Conservation (phyloP, 306 rosid species). For the Cucumis cinereus region DNA sequence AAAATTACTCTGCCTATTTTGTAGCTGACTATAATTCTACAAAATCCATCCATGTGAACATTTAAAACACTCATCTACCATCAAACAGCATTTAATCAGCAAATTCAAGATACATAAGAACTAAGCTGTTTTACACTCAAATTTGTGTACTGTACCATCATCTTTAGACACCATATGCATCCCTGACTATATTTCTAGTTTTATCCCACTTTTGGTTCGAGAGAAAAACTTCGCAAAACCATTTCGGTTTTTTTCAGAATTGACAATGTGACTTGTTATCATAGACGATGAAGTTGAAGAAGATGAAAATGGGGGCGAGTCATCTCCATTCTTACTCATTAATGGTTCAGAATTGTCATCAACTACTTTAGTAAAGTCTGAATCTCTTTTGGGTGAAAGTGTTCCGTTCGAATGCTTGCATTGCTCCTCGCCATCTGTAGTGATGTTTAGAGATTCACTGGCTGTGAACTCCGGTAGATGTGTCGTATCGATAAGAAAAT, state of each 20-base stretch:
- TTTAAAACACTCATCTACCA: background rate
- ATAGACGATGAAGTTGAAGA: constrained; percentile 31
- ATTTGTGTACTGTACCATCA: background rate
- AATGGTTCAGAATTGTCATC: constrained; percentile 27
- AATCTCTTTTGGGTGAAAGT: constrained; percentile 60
- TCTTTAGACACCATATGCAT: background rate
- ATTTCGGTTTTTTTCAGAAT: constrained; percentile 63
- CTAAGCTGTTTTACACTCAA: constrained; percentile 12
- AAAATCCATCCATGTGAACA: background rate
- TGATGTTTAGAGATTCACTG: constrained; percentile 25
- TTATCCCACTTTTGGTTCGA: constrained; percentile 79
- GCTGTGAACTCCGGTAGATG: constrained; percentile 40
- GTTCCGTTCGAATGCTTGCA: constrained; percentile 59
- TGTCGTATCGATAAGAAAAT: constrained; percentile 66
- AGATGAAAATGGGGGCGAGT: constrained; percentile 31
- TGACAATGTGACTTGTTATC: constrained; percentile 30
- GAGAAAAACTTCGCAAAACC: constrained; percentile 91
- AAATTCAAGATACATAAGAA: constrained; percentile 18
- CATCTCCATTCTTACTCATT: constrained; percentile 28
- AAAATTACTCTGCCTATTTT: constrained; percentile 2
- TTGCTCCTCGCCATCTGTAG: constrained; percentile 25
- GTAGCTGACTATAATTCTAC: background rate
- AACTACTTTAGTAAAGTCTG: constrained; percentile 23
- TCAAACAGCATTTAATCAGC: background rate
- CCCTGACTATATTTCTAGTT: constrained; percentile 16